Evolutionary conservation across 2,329 filamentous ascomycete species (phyloP), one percentile per base, ranked within the genome.

Genomic region (Fusarium palustre): DNA sequence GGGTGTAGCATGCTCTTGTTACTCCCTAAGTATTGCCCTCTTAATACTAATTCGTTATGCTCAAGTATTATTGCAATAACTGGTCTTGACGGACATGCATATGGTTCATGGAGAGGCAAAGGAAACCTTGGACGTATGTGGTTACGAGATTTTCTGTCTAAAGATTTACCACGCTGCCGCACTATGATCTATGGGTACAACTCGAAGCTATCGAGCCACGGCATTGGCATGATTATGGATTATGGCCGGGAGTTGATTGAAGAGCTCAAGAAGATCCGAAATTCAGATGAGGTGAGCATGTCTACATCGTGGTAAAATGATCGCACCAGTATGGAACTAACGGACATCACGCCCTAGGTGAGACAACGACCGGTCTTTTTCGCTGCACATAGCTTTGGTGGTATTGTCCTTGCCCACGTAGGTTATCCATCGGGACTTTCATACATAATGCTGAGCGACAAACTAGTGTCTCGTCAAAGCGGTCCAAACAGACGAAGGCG

Each of bases 131-230:
- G 49, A 9, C 25, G 49, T 3, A 53, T 53, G 49, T 53, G 49
- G 49, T n/a, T 53, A n/a, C 36, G 49, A 0, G 49, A 53, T n/a
- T 53, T 53, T n/a, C 15, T 53, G 0, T 53, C 49, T 2, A 42
- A 24, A 12, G 36, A 53, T 9, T 5, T 42, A n/a, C 49, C 36
- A 3, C 7, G 2, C n/a, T 53, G 49, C 36, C 49, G 49, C 3
- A 53, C n/a, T 1, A 53, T 53, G 49, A 42, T 53, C 5, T 53
- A 53, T 10, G 49, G 49, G 24, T 53, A 53, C 5, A 53, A 53
- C n/a, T 42, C 49, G 9, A 18, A 24, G 13, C 25, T 22, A 3
- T 52, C 36, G 11, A 52, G 48, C 18, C 48, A 52, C 22, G 34
- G 48, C 1, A 30, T 22, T 8, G 36, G 30, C 5, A 52, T 18